A percentile compares a stretch with the other conserved stretches of the same genome.
Evolutionary conservation across 2,329 filamentous ascomycete genomes (phyloP).

Genomic region (Tolypocladium nubicola): DNA sequence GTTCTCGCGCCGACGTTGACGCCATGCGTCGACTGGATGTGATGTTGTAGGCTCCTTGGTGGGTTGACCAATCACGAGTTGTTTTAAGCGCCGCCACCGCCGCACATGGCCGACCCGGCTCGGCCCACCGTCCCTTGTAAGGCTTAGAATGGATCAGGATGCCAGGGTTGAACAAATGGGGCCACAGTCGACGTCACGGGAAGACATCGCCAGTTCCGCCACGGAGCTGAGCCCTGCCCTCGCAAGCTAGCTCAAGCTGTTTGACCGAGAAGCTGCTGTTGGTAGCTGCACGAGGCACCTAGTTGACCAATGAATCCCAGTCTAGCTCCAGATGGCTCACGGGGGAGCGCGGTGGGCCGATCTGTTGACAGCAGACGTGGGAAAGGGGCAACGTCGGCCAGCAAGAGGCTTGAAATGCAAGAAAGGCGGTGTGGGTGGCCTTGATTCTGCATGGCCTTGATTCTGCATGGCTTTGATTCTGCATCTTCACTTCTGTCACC

Average conservation of each 20-base stretch:
- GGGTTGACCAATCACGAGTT: constrained; percentile 13
- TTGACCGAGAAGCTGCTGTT: not conserved
- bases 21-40: constrained; percentile 8
- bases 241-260: not conserved
- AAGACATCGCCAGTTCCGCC: not conserved
- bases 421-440: not conserved
- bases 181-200: not conserved
- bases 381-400: not conserved
- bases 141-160: constrained; percentile 4
- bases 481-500: not conserved
- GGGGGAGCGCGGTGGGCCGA: not conserved
- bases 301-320: not conserved
- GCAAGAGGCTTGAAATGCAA: not conserved
- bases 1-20: not conserved
- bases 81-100: constrained; percentile 19
- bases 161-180: not conserved
- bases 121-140: constrained; percentile 12
- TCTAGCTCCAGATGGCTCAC: not conserved
- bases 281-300: not conserved
- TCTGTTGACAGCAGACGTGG: not conserved
- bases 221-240: not conserved
- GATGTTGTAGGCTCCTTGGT: constrained; percentile 9
- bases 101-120: constrained; percentile 13
- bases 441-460: not conserved
- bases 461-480: not conserved